Percentiles rank a stretch among this genome's conserved stretches.
phyloP scores from a whole-genome alignment of 352 stramenopile genomes.

The Globisporangium solare region DNA sequence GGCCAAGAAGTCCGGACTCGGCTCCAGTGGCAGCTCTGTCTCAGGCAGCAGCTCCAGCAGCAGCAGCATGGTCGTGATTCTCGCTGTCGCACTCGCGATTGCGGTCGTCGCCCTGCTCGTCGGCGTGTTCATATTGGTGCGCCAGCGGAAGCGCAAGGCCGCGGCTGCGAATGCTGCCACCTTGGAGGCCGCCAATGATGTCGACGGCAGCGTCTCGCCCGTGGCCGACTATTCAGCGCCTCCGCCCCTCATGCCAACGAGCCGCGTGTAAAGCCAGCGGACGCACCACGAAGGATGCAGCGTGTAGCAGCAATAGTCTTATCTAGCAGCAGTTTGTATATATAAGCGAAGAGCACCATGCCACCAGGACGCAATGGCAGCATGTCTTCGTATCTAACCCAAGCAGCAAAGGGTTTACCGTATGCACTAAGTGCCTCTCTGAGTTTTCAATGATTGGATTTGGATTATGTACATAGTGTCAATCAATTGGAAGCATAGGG shows the following conservation, averaged over 20 bases:
- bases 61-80: conserved; percentile 21
- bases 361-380: no score
- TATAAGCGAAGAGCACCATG: no score
- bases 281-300: no score
- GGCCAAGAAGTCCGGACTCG: conserved; percentile 1
- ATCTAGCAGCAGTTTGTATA: no score
- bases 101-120: conserved; percentile 37
- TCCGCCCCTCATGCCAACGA: neutral
- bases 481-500: no score
- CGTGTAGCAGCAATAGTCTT: no score
- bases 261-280: neutral
- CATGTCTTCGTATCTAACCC: no score
- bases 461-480: no score
- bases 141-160: conserved; percentile 6
- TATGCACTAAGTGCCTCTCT: no score
- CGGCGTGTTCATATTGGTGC: conserved; percentile 20
- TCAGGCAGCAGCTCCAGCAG: conserved; percentile 14
- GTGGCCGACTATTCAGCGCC: conserved; percentile 1
- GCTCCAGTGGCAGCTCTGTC: neutral
- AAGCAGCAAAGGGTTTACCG: no score
- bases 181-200: neutral
- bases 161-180: neutral
- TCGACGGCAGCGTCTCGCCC: neutral
- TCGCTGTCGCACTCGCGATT: conserved; percentile 30
- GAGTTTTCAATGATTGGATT: no score